Base-by-base conservation (phyloP, 768 basidiomycete genomes). In the Collybiopsis luxurians region DNA sequence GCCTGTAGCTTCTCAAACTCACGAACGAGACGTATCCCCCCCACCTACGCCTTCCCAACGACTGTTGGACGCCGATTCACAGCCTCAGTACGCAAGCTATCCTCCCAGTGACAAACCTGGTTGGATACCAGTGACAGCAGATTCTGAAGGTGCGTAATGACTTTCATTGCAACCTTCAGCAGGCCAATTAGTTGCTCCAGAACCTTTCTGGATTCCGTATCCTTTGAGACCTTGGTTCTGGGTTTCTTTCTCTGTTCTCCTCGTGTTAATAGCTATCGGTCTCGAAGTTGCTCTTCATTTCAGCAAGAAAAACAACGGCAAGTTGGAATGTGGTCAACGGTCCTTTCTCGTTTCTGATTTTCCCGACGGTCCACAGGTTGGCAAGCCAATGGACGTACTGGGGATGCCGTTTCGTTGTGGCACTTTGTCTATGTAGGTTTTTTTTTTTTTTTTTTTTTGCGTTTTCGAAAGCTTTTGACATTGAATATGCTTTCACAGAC, bases 381-480 rank as follows among this genome's bases (percentile, higher is more conserved):
- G 79, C 62, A 70, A 5, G 73, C 77, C 0, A 66, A 63, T 44
- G 69, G 70, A 13, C 63, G 72, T 28, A 60, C 68, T 26, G 69
- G 67, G 2, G 65, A 69, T 28, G 64, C 71, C 24, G 63, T 67
- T 17, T 70, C 70, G 17, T 66, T 78, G 21, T 61, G 81, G 66
- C 81, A 84, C 64, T 84, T 81, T 61, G 78, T 78, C 49, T 83
- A 82, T 62, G 82, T 82, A 61, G 19, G 80, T 70, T 2, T 12
- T 24, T 30, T 34, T 28, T 23, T 2, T 38, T 15, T 28, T 31
- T 26, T 51, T 28, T 26, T 17, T 3, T 24, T 34, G 42, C 28
- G 31, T 6, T 34, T 34, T 34, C 31, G n/a, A n/a, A n/a, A n/a
- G n/a, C n/a, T n/a, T n/a, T n/a, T n/a, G 21, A 15, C 42, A 24